These are phyloP conservation scores for Verticillium longisporum DNA, from an alignment of 2,329 filamentous ascomycete species.

Conservation along the genomic window DNA sequence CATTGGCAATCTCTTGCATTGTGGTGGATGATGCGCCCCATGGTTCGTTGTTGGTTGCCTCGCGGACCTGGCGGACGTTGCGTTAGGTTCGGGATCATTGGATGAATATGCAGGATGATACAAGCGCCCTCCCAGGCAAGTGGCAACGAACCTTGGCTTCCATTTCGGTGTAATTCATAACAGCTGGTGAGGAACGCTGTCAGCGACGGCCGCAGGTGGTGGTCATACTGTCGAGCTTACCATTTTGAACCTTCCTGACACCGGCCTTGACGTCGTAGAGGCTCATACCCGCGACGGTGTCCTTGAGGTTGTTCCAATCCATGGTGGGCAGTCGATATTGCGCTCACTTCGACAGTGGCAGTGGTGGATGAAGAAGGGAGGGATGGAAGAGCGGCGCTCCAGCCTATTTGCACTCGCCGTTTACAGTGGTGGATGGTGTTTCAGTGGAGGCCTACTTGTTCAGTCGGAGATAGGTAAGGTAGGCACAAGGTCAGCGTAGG, in stretches of 20 bases:
- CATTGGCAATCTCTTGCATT: conserved; percentile 98
- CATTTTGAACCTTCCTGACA: conserved; percentile 95
- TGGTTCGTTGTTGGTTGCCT: conserved; percentile 98
- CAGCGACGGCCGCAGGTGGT: conserved; percentile 14
- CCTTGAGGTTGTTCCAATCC: conserved; percentile 81
- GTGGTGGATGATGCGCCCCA: conserved; percentile 80
- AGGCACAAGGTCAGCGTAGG: not conserved
- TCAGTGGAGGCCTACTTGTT: not conserved
- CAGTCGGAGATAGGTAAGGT: not conserved
- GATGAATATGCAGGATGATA: not conserved
- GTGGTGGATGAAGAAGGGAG: not conserved
- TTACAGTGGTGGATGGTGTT: not conserved
- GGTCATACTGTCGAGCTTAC: conserved; percentile 39
- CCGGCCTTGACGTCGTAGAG: conserved; percentile 94
- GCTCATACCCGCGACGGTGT: conserved; percentile 83
- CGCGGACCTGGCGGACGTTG: conserved; percentile 61
- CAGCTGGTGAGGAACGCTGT: conserved; percentile 52
- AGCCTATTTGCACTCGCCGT: not conserved
- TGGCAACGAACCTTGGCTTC: conserved; percentile 53
- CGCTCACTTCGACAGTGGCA: not conserved
- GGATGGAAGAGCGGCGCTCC: not conserved
- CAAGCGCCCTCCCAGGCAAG: not conserved
- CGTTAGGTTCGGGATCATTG: conserved; percentile 8
- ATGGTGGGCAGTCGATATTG: conserved; percentile 39
- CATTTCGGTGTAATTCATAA: conserved; percentile 98